Conservation (phyloP, 129 eudicot genomes). For the Flaveria trinervia region DNA sequence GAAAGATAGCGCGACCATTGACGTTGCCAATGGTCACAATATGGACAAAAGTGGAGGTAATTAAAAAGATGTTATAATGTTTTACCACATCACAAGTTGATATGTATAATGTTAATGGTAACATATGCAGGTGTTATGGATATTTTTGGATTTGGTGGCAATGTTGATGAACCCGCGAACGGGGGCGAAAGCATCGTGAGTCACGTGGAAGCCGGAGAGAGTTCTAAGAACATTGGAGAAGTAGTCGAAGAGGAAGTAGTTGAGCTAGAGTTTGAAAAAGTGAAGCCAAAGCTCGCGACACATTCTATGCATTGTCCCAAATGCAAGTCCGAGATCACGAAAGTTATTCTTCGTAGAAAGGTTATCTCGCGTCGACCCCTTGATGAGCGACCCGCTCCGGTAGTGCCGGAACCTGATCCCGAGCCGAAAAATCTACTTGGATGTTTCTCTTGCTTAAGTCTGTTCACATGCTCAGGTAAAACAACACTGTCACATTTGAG, state of each 20-base stretch:
- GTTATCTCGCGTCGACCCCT: neutral
- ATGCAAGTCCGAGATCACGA: constrained; percentile 48
- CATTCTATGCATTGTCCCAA: constrained; percentile 64
- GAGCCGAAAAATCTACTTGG: constrained; percentile 43
- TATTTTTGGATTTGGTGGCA: constrained; percentile 22
- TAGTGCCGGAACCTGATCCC: neutral
- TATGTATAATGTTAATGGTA: neutral
- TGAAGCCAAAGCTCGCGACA: constrained; percentile 42
- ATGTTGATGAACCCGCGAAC: neutral
- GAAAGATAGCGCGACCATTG: constrained; percentile 20
- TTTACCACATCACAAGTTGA: neutral
- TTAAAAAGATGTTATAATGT: neutral
- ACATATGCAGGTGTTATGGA: constrained; percentile 1
- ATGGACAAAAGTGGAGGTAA: constrained; percentile 15
- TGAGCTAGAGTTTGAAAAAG: constrained; percentile 65
- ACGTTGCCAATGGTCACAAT: neutral
- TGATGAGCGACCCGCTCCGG: neutral
- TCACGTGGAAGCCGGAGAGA: constrained; percentile 25
- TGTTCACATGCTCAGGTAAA: constrained; percentile 53
- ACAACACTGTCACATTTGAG: neutral
- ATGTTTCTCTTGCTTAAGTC: constrained; percentile 60
- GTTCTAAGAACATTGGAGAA: constrained; percentile 32
- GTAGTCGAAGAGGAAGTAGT: constrained; percentile 52
- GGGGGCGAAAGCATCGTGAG: neutral
- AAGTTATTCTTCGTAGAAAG: constrained; percentile 58